Base-by-base conservation (phyloP, 768 basidiomycete species). In the Fibroporia radiculosa region DNA sequence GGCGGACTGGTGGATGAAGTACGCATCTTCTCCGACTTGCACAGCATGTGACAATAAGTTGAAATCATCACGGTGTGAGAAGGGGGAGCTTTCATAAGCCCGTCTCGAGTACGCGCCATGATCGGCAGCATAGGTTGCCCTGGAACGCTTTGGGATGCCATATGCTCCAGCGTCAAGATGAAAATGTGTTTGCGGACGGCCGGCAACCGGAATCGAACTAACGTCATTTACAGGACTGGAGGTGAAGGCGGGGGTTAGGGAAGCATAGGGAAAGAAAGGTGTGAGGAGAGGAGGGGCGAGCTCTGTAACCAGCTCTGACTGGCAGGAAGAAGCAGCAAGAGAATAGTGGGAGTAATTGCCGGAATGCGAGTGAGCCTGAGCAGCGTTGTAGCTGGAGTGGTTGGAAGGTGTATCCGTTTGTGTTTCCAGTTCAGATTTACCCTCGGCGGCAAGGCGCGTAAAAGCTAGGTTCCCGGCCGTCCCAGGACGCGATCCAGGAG, bases 11-110 rank as follows among this genome's bases (percentile, higher is more conserved):
- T 77, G 68, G 5, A 89, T 65, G 50, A 90, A 90, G 57, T 92
- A 95, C 4, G 92, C 88, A 57, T 97, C 93, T 61, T 97, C 93
- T 31, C 93, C 93, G 10, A 96, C 82, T 57, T 89, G 84, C 0
- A 84, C 80, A 0, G 86, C 73, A 11, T 84, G 71, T 27, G 61
- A 60, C 34, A 70, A 64, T 4, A 61, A 62, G 20, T 66, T 62
- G 2, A 60, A 34, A 12, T 19, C 38, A 18, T 29, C 32, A 13
- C 25, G 20, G 27, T 24, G 24, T 36, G 26, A 19, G 38, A 26
- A 19, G 7, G 19, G 26, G 20, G 41, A 40, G 4, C 48, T 48
- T 19, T 27, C 38, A n/a, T 36, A 16, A 6, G 29, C 24, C 40
- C 51, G 48, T 34, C 47, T 56, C 8, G 48, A 48, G 10, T 48